Conservation (phyloP, 129 eudicot species). For the Glebionis coronaria region DNA sequence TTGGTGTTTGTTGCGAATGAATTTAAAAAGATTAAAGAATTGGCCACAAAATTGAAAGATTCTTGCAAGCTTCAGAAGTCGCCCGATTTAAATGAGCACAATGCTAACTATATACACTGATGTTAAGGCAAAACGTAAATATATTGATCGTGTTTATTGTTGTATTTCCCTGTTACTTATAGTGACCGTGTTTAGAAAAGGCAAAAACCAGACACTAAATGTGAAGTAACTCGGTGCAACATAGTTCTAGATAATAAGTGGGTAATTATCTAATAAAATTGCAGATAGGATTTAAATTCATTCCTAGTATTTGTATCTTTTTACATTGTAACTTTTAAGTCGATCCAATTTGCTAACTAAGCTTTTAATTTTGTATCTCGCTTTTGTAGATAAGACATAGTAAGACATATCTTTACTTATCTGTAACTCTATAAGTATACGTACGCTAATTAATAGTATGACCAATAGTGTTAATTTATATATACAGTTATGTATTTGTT, state of each 20-base stretch:
- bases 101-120: too few species aligned
- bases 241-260: neutral
- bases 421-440: neutral
- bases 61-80: too few species aligned
- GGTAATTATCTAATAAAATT: neutral
- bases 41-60: too few species aligned
- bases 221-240: neutral
- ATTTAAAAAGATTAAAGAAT: too few species aligned
- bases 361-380: slow-evolving; percentile 2
- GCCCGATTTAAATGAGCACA: too few species aligned
- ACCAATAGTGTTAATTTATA: neutral
- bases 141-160: neutral
- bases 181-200: neutral
- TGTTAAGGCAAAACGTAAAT: neutral
- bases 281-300: neutral
- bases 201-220: neutral
- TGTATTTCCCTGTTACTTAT: neutral
- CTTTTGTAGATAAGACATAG: neutral
- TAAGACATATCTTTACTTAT: neutral
- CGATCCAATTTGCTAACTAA: slow-evolving; percentile 2
- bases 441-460: neutral
- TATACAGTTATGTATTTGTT: neutral
- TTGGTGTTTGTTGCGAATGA: too few species aligned
- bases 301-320: neutral
- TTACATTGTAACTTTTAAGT: neutral